A percentile compares a stretch with the other conserved stretches of the same genome.
Conservation (phyloP, 495 filamentous ascomycete genomes). For the Peziza echinospora region DNA sequence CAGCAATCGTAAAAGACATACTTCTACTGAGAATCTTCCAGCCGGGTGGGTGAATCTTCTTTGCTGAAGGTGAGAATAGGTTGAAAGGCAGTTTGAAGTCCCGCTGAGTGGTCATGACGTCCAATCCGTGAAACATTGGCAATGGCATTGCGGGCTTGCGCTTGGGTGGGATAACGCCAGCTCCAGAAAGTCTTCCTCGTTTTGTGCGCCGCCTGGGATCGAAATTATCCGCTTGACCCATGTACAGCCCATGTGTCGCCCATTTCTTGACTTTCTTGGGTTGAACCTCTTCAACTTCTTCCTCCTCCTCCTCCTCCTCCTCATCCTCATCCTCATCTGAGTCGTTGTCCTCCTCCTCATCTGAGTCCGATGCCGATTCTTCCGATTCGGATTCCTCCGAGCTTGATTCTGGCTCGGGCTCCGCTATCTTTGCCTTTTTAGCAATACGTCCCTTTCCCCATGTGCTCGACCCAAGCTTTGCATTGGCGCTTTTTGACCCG, state of each 20-base stretch:
- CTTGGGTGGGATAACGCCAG: conserved; percentile 25
- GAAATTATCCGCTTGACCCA: conserved; percentile 52
- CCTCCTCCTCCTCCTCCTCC: conserved; percentile 20
- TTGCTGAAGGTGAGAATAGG: conserved; percentile 64
- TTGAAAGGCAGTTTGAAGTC: conserved; percentile 81
- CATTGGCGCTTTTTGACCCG: conserved; percentile 16
- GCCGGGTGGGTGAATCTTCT: conserved; percentile 56
- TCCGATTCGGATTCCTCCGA: not conserved
- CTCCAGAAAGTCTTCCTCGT: conserved; percentile 23
- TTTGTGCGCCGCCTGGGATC: conserved; percentile 37
- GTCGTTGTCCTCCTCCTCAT: conserved; percentile 28
- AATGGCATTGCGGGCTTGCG: conserved; percentile 30
- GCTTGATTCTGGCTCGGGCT: not conserved
- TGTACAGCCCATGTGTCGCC: conserved; percentile 65
- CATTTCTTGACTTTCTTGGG: conserved; percentile 41
- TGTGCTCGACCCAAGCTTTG: conserved; percentile 5
- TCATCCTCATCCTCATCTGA: conserved; percentile 25
- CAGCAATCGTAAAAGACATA: conserved; percentile 34
- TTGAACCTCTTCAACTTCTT: conserved; percentile 22
- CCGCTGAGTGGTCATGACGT: conserved; percentile 40
- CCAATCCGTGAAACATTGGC: conserved; percentile 43
- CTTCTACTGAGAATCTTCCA: conserved; percentile 82
- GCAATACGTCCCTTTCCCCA: not conserved
- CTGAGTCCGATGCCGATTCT: no score
- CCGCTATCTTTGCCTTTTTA: not conserved